Evolutionary conservation across 2,329 filamentous ascomycete genomes (phyloP), one percentile per base, ranked within the genome.

Genomic region (Coniochaeta sp.): DNA sequence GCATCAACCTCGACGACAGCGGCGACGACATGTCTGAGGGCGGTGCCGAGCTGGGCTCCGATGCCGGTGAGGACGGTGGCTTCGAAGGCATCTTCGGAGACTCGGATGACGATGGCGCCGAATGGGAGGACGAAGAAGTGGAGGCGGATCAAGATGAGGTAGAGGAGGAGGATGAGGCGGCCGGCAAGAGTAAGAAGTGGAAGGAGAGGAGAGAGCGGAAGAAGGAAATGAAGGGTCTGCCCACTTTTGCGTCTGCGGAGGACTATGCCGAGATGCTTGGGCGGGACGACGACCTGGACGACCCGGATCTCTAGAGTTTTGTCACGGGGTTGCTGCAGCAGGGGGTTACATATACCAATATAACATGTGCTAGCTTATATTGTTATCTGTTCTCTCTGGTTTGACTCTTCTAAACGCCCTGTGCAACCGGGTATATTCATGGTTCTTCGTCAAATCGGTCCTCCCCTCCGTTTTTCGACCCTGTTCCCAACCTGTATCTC

Each of bases 231-330:
- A 96, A 92, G 82, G 86, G 86, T 64, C 79, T 99, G 66, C 95
- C 95, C 7, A 96, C 87, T 38, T 99, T 99, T 78, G 95, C 96
- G 22, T 96, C 91, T 34, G 89, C 83, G 34, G 95, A 98, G 59
- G 95, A 98, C 72, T 99, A 98, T 74, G 93, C 92, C 17, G 89
- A 89, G 68, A 81, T 96, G 76, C 75, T 96, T 72, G 90, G 81
- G 4, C 83, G 85, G 64, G 90, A 95, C 58, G 86, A 87, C 63
- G 86, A 86, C 19, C 75, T 75, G 56, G 60, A 64, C 24, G 64
- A 64, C 26, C 59, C 54, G 2, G 26, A 38, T 22, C 54, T 34
- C 6, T 56, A 38, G 22, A 17, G 12, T 38, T 4, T 32, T 34
- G 19, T 61, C 59, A 61, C 24, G 44, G 42, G n/a, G 61, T 28